Evolutionary conservation across 306 rosid species (phyloP).

Genomic region (Datisca glomerata): DNA sequence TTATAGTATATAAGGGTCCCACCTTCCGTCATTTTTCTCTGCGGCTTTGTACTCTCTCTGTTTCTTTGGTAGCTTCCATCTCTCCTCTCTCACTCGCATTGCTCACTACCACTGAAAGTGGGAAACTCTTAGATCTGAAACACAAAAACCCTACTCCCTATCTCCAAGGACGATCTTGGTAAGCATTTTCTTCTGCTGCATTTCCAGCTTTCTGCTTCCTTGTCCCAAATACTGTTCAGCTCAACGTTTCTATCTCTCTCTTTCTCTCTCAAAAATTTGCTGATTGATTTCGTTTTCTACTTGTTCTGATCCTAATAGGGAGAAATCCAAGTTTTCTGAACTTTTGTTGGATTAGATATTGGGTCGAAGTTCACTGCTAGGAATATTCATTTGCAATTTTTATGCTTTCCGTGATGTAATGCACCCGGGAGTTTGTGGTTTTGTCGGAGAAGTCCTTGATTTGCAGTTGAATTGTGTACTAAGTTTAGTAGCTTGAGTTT

Average conservation of each 20-base stretch:
- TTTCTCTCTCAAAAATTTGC: not conserved
- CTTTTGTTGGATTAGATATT: not conserved
- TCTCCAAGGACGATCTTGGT: constrained; percentile 23
- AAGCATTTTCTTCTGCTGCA: constrained; percentile 7
- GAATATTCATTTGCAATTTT: too few species aligned
- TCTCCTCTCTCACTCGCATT: not conserved
- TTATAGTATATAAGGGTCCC: too few species aligned
- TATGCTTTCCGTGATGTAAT: too few species aligned
- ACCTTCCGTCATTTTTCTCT: too few species aligned
- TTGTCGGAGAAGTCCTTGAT: too few species aligned
- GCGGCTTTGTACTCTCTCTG: too few species aligned
- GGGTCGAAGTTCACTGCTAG: too few species aligned
- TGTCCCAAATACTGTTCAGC: not conserved
- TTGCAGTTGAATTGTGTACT: too few species aligned
- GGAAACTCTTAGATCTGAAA: constrained; percentile 26
- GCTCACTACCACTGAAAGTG: not conserved
- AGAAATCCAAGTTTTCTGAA: constrained; percentile 8
- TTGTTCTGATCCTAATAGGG: not conserved
- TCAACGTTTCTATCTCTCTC: not conserved
- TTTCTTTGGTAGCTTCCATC: not conserved
- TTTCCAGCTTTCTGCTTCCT: not conserved
- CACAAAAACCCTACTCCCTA: not conserved
- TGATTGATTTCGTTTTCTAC: not conserved
- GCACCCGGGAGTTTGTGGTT: too few species aligned
- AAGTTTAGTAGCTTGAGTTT: too few species aligned